Conservation (phyloP, 352 stramenopile species). For the Phytophthora nicotianae region DNA sequence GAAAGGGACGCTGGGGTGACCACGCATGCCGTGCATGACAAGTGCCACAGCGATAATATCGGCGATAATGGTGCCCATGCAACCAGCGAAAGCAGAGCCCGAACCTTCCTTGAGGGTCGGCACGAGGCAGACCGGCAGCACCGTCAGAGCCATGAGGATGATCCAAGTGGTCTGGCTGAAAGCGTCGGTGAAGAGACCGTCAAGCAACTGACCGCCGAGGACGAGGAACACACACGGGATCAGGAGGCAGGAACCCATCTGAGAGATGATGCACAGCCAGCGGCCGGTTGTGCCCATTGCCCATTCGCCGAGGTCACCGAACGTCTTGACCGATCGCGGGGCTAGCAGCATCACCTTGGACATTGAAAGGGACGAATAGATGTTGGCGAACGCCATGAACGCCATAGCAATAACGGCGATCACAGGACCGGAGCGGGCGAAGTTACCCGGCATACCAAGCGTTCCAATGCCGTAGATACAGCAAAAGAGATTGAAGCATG, state of each 20-base stretch:
- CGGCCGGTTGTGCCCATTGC: slow-evolving; percentile 52
- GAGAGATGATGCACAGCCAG: slow-evolving; percentile 55
- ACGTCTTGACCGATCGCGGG: slow-evolving; percentile 58
- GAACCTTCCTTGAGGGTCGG: slow-evolving; percentile 73
- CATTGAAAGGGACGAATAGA: slow-evolving; percentile 62
- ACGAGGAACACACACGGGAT: slow-evolving; percentile 66
- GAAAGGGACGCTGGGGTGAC: slow-evolving; percentile 48
- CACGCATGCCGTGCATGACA: slow-evolving; percentile 58
- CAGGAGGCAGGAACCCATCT: slow-evolving; percentile 62
- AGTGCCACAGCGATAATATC: slow-evolving; percentile 57
- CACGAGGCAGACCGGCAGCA: slow-evolving; percentile 57
- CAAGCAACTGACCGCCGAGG: slow-evolving; percentile 54
- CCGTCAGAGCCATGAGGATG: slow-evolving; percentile 61
- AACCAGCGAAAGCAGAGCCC: slow-evolving; percentile 58
- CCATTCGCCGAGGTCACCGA: slow-evolving; percentile 67
- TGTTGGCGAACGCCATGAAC: slow-evolving; percentile 75
- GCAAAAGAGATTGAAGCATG: slow-evolving; percentile 68
- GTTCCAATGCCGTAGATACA: slow-evolving; percentile 74
- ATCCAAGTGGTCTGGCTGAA: slow-evolving; percentile 63
- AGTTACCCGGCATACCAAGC: slow-evolving; percentile 75
- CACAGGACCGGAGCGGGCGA: slow-evolving; percentile 57
- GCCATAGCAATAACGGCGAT: slow-evolving; percentile 53
- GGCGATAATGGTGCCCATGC: slow-evolving; percentile 62
- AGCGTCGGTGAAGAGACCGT: slow-evolving; percentile 53
- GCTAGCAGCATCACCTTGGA: slow-evolving; percentile 67